Evolutionary conservation across 2,329 filamentous ascomycete genomes (phyloP), one percentile per base, ranked within the genome.

Genomic region (Penicillium sumatraense): DNA sequence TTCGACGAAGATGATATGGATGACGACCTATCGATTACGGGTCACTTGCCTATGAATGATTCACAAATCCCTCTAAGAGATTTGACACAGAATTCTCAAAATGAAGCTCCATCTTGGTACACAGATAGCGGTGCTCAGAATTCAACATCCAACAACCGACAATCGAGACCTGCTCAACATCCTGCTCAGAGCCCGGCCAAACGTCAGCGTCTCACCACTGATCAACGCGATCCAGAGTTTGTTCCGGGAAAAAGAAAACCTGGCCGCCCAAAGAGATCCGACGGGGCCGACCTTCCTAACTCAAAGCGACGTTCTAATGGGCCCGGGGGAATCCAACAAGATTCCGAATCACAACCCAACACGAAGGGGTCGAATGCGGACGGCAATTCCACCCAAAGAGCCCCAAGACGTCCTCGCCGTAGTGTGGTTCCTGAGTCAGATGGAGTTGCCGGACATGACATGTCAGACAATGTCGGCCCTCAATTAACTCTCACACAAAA

Each of bases 1-100:
- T 72, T 73, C 27, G 70, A 68, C 2, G 68, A 71, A 23, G 65
- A 71, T 7, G 68, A 70, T 38, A 67, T 65, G 51, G 58, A 69
- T 9, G 71, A 68, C 23, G 65, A 67, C 42, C 53, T 68, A 13
- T 61, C 66, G 0, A 27, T 69, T 2, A 54, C 66, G 2, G 58
- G 68, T 7, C 67, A 64, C 10, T 53, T 70, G 8, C 67, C 70
- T 0, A 54, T 70, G 14, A 68, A 65, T 20, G 63, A 65, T 2
- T 41, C 55, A 9, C 26, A 48, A 27, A 31, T 31, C 26, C 13
- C 40, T 58, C 16, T 46, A 33, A 49, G 54, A 26, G 31, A 46
- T 8, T 48, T 49, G 11, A 50, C 57, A 4, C 52, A 58, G 13
- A 38, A 44, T 14, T 44, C n/a, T n/a, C n/a, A n/a, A n/a, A n/a